Evolutionary conservation across 2,329 filamentous ascomycete species (phyloP), one percentile per base, ranked within the genome.

Genomic region (Sclerotinia trifoliorum): DNA sequence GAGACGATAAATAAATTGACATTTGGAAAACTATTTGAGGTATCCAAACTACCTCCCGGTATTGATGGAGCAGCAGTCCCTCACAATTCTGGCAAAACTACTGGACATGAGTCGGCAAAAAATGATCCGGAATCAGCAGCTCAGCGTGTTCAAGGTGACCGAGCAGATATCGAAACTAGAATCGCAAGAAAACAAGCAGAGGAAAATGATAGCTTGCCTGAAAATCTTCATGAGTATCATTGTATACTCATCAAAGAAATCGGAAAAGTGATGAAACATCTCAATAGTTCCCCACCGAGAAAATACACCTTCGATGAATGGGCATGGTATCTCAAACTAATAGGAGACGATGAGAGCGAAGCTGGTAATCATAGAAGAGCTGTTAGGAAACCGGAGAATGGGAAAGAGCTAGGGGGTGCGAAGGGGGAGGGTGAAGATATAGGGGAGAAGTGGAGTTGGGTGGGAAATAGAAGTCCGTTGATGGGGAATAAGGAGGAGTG

Each of bases 221-320:
- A 68, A 65, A 72, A 56, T 62, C 74, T 63, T 70, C 73, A 52
- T 51, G 72, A 87, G 21, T 85, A 89, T 46, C 85, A 86, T 58
- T 82, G 89, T 48, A 81, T 93, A 5, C 87, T 97, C 13, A 87
- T 91, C 2, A 83, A 87, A 46, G 89, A 91, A 71, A 95, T 97
- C 67, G 82, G 86, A 19, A 82, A 81, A 35, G 86, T 92, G 0
- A 86, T 87, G 1, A 81, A 85, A 60, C 86, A 95, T 75, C 80
- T 91, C 46, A 84, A 85, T 24, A 78, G 81, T 56, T 78, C 83
- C 5, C 83, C 85, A 2, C 82, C 84, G 0, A 88, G 88, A 67
- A 84, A 83, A 66, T 97, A 97, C 77, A 83, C 82, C 0, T 97
- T 93, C 71, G 88, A 93, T 72, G 90, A 96, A 76, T 96, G 93